phyloP scores from a whole-genome alignment of 352 stramenopile genomes.

The Pythium scleroteichum region DNA sequence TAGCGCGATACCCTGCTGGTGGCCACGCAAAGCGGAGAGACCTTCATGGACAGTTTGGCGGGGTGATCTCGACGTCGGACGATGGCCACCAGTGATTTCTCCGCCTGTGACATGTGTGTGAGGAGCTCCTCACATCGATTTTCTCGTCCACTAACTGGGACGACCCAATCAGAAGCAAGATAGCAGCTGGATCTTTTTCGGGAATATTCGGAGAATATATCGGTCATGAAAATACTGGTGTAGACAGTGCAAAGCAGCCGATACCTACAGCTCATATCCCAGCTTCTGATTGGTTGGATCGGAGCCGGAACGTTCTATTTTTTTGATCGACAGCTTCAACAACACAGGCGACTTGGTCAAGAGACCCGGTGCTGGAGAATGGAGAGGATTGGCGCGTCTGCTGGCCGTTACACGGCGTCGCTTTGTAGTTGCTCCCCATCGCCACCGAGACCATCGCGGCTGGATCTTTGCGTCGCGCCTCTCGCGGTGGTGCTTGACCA shows the following conservation, averaged over 20 bases:
- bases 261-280: constrained; percentile 8
- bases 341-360: constrained; percentile 1
- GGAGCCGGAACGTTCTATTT: constrained; percentile 15
- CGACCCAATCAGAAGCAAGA: constrained; percentile 12
- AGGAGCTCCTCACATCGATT: constrained; percentile 15
- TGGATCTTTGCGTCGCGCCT: neutral
- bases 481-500: constrained; percentile 22
- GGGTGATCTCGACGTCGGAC: neutral
- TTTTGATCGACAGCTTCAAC: constrained; percentile 17
- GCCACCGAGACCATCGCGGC: neutral
- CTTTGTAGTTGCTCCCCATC: neutral
- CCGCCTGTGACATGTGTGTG: constrained; percentile 18
- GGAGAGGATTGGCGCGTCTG: neutral
- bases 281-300: constrained; percentile 18
- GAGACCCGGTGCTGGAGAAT: neutral
- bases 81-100: constrained; percentile 28
- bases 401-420: neutral
- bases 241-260: neutral
- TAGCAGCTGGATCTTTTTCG: constrained; percentile 18
- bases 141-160: constrained; percentile 22
- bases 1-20: too few relatives aligned
- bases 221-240: constrained; percentile 8
- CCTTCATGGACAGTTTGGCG: neutral
- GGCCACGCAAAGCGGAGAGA: too few relatives aligned
- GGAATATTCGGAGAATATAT: constrained; percentile 30